Base-by-base conservation (phyloP, 2,329 filamentous ascomycete genomes). In the Aureobasidium musti region DNA sequence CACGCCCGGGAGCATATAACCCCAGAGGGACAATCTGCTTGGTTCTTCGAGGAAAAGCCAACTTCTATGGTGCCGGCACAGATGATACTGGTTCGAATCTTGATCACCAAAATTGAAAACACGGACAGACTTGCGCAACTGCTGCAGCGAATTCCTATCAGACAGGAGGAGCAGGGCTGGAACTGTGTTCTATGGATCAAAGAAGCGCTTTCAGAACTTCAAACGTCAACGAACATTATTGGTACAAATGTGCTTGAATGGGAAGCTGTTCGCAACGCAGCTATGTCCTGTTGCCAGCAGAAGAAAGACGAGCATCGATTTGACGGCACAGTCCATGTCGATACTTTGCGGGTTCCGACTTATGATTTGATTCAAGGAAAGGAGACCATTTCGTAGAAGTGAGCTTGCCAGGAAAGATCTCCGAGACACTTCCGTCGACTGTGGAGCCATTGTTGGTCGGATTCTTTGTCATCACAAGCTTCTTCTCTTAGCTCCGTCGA, bases 381-480 rank as follows among this genome's bases (percentile, higher is more conserved):
- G 19, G 50, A 53, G 5, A 53, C 50, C 13, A 21, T 53, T 11
- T 4, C 2, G 30, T 53, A 53, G 30, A 35, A 2, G 3, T 35
- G 3, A n/a, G 7, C 30, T 10, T 35, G 3, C 4, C 37, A 39
- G 39, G 33, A 50, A 5, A 28, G 17, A 30, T 61, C 57, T 6
- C 60, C 66, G 49, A 49, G 52, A 21, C 41, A 67, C 41, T 30
- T 37, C 26, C 75, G 73, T 59, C 79, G 74, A 11, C 26, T 26
- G 13, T 7, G 21, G 5, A 26, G n/a, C n/a, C 19, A 45, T 53
- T 53, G 50, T 35, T 4, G 13, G 3, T 28, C 14, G 2, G n/a
- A 23, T 41, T 6, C 35, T 41, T 56, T 56, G 35, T 39, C n/a
- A 6, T n/a, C 50, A 14, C 14, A 14, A 6, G n/a, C 50, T 1